Percentiles rank a stretch among this genome's conserved stretches.
These are phyloP conservation scores for Citropsis articulata DNA, from an alignment of 345 rosid genomes.

Conservation along the genomic window DNA sequence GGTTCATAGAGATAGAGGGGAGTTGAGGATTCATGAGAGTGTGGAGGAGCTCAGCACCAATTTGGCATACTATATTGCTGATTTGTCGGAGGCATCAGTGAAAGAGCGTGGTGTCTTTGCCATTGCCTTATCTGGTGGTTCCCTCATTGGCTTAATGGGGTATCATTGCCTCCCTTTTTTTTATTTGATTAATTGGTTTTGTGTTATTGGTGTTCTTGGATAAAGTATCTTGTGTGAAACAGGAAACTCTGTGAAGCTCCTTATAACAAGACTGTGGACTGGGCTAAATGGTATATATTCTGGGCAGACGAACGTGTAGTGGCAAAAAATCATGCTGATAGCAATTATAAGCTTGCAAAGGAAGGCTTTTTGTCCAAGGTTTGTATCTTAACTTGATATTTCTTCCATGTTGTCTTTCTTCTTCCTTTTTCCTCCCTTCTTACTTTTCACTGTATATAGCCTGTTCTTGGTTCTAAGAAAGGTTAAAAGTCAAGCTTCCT, in stretches of 20 bases:
- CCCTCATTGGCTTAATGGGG: slow-evolving; percentile 77
- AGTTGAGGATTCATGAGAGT: slow-evolving; percentile 72
- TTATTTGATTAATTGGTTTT: slow-evolving; percentile 10
- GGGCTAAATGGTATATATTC: slow-evolving; percentile 83
- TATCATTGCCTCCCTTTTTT: slow-evolving; percentile 27
- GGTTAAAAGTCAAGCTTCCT: background rate
- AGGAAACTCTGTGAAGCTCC: slow-evolving; percentile 85
- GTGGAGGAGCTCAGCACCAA: slow-evolving; percentile 65
- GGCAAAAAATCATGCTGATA: slow-evolving; percentile 71
- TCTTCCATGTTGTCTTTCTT: background rate
- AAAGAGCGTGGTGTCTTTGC: slow-evolving; percentile 81
- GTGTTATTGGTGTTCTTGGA: slow-evolving; percentile 24
- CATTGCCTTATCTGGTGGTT: slow-evolving; percentile 86
- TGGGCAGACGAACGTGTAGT: slow-evolving; percentile 90
- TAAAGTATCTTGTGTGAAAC: slow-evolving; percentile 30
- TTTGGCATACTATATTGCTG: slow-evolving; percentile 85
- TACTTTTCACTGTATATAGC: background rate
- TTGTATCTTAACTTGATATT: background rate
- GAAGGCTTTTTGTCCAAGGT: slow-evolving; percentile 79
- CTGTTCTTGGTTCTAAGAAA: background rate
- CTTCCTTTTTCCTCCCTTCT: background rate
- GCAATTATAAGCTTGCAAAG: slow-evolving; percentile 87
- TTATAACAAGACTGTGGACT: slow-evolving; percentile 79
- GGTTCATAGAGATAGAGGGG: slow-evolving; percentile 57
- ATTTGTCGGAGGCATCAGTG: slow-evolving; percentile 74